phyloP scores from a whole-genome alignment of 768 basidiomycete genomes.

The Tricholoma sp. region DNA sequence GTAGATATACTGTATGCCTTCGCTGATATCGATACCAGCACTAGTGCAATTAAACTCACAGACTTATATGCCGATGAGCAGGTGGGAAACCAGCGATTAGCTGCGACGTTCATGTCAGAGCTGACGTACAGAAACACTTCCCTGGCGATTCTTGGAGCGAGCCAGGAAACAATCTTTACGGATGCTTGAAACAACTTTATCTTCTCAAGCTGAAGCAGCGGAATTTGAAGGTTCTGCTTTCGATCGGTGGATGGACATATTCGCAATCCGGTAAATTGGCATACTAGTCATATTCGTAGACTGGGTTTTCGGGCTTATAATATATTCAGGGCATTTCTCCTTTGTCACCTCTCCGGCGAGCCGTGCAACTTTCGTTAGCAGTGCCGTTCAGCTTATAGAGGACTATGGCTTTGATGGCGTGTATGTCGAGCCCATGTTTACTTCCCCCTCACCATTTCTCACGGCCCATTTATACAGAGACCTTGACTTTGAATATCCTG shows the following conservation, averaged over 20 bases:
- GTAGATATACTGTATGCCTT: constrained; percentile 74
- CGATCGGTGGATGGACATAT: constrained; percentile 65
- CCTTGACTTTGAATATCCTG: constrained; percentile 77
- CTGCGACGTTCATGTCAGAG: constrained; percentile 8
- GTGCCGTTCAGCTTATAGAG: constrained; percentile 58
- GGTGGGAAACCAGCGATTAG: constrained; percentile 25
- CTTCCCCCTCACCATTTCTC: constrained; percentile 1
- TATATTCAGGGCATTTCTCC: constrained; percentile 49
- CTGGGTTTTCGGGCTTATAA: background rate
- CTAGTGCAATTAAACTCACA: constrained; percentile 60
- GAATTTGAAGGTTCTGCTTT: constrained; percentile 46
- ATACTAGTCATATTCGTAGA: background rate
- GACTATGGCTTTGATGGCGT: constrained; percentile 83
- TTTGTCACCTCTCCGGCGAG: constrained; percentile 50
- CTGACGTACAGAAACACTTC: constrained; percentile 54
- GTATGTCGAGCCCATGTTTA: constrained; percentile 28
- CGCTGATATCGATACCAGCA: constrained; percentile 60
- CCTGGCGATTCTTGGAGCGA: constrained; percentile 72
- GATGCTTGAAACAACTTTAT: constrained; percentile 71
- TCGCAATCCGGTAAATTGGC: constrained; percentile 44
- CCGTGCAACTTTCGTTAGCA: constrained; percentile 54
- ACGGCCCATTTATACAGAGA: constrained; percentile 35
- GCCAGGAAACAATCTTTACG: constrained; percentile 73
- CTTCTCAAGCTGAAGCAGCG: constrained; percentile 58
- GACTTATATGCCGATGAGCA: constrained; percentile 74